Base-by-base conservation (phyloP, 2,329 filamentous ascomycete genomes). In the Sclerotinia subarctica region DNA sequence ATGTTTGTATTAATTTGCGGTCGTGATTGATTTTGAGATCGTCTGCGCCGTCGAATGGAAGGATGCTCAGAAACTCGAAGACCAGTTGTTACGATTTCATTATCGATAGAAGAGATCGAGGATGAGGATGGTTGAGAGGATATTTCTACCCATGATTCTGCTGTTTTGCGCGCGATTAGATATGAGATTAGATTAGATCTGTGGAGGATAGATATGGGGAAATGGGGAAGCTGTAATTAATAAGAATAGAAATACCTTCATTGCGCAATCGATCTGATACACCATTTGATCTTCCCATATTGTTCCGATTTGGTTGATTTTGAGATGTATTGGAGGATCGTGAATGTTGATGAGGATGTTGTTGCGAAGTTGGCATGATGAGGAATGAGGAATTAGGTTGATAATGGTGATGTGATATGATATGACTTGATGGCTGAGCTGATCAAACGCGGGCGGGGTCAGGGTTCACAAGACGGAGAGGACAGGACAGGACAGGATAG, bases 71-170 rank as follows among this genome's bases (percentile, higher is more conserved):
- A 89, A 64, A 97, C 89, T 65, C 88, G 88, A 53, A 97, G 84
- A 35, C 94, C 94, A 6, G 92, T 95, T 2, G 93, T 96, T 72
- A 97, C 90, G 73, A 97, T 94, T 76, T 97, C 94, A 72, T 97
- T 93, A 71, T 86, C 86, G 76, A 90, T 88, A 66, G 88, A 97
- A 26, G 94, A 97, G 17, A 97, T 83, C 19, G 94, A 97, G 2
- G 94, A 97, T 2, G 94, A 96, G 0, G 94, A 97, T 10, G 94
- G 93, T 74, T 95, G 92, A 5, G 94, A 97, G 58, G 91, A 88
- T 70, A 99, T 88, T 78, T 99, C 94, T 74, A 98, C 88, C 95
- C 95, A 99, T 11, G 95, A 97, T 81, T 98, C 95, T 94, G 44
- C 70, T 38, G 32, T 38, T 38, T 49, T 62, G 32, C 21, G 32